Evolutionary conservation across 2,329 filamentous ascomycete genomes (phyloP), one percentile per base, ranked within the genome.

Genomic region (Podosphaera leucotricha): DNA sequence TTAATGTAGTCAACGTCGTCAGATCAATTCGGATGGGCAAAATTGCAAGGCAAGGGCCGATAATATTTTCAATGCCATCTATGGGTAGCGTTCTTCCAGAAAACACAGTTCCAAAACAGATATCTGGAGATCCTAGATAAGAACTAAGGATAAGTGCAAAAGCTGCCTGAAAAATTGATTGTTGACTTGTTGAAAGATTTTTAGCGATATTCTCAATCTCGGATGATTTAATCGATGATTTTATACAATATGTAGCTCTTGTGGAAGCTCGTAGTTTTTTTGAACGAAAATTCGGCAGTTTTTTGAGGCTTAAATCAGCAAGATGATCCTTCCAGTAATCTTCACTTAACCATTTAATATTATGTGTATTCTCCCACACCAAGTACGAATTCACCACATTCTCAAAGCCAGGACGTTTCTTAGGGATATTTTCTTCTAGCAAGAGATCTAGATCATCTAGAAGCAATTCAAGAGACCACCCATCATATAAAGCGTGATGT

Each of bases 401-500:
- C 0, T 65, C 61, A 52, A 82, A 92, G 21, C 74, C 66, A 0
- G 73, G 71, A 22, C 76, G 65, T 1, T 52, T 37, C 24, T 38
- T 24, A 18, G 45, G 44, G 16, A 41, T 4, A 20, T 46, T 28
- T 6, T 36, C 42, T n/a, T 20, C 13, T 7, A 60, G 43, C 7
- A 79, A 50, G 0, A 53, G 54, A 3, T 69, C 64, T 3, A 92
- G 61, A 56, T 93, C 83, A 21, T 68, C 62, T 13, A 82, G 55
- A 0, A 92, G 60, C 24, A 87, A 64, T 43, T 93, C 80, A 55
- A 85, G 69, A 0, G 84, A 86, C 86, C 86, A 94, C n/a, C 85
- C 86, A 58, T 94, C 86, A 55, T 92, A 94, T 1, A 92, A 58
- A 0, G 82, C 75, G 59, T 94, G 86, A 55, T 92, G 85, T 0